Evolutionary conservation across 2,329 filamentous ascomycete species (phyloP).

Genomic region (Truncatella angustata): DNA sequence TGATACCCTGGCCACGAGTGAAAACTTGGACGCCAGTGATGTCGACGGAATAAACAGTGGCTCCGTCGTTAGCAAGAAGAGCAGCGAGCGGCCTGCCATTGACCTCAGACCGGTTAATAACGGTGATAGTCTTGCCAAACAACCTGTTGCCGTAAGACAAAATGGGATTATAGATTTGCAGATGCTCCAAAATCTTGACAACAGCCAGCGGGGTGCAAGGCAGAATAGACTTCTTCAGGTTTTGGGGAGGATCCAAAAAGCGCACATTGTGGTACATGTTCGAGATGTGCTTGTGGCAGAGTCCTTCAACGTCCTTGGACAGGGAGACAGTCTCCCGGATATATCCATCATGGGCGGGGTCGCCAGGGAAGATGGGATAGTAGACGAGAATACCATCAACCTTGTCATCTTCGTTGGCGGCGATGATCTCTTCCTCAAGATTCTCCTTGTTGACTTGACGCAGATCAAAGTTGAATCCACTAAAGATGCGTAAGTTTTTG

Average conservation of each 20-base stretch:
- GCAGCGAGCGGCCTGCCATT: slow-evolving; percentile 91
- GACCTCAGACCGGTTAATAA: slow-evolving; percentile 95
- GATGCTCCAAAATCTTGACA: slow-evolving; percentile 94
- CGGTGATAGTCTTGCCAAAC: slow-evolving; percentile 90
- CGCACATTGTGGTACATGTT: slow-evolving; percentile 99
- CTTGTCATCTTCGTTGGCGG: slow-evolving; percentile 73
- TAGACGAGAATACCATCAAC: slow-evolving; percentile 96
- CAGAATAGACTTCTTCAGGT: slow-evolving; percentile 84
- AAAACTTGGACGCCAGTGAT: slow-evolving; percentile 90
- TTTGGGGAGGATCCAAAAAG: slow-evolving; percentile 77
- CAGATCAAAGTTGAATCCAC: slow-evolving; percentile 87
- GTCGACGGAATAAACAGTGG: slow-evolving; percentile 92
- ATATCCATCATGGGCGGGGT: slow-evolving; percentile 86
- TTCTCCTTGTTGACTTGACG: slow-evolving; percentile 80
- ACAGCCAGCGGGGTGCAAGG: slow-evolving; percentile 95
- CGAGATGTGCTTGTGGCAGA: slow-evolving; percentile 91
- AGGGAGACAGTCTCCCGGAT: slow-evolving; percentile 91
- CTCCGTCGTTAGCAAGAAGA: slow-evolving; percentile 91
- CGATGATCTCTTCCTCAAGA: slow-evolving; percentile 84
- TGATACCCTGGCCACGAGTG: slow-evolving; percentile 83
- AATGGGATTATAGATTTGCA: slow-evolving; percentile 95
- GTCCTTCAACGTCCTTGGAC: slow-evolving; percentile 90
- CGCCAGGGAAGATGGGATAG: slow-evolving; percentile 87
- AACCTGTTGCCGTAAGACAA: slow-evolving; percentile 89
- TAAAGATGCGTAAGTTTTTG: slow-evolving; percentile 34